Evolutionary conservation across 164 flowering plant genomes (phyloP), one percentile per base, ranked within the genome.

Genomic region (Kalanchoe fedtschenkoi): DNA sequence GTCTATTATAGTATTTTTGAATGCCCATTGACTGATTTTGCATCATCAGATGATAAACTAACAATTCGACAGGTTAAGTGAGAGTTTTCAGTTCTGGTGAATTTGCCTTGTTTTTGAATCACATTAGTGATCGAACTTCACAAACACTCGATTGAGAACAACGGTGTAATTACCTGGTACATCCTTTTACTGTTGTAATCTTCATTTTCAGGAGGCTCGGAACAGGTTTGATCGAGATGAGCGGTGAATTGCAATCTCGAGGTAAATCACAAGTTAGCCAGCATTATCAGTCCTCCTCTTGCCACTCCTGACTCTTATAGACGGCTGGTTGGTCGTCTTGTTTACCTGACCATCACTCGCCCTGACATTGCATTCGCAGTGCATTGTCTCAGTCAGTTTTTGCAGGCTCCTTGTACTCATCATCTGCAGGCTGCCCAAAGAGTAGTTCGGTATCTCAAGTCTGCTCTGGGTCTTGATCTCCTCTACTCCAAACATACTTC

Each of bases 171-270:
- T 60, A 35, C 15, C 22, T 61, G 21, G 53, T 17, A 29, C 53
- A 16, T 19, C 14, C 19, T 10, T 22, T 43, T 9, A 1, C 16
- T 19, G n/a, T n/a, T n/a, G 9, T 44, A 6, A 1, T 17, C 6
- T 57, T 19, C 6, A 6, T 62, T 39, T 17, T 14, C 66, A 67
- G 70, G 70, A 67, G 22, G 70, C 70, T 67, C 62, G 70, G 70
- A 67, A 56, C 65, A 67, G 29, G 60, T 67, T 67, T 65, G 58
- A 56, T 63, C 58, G 65, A 56, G 70, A 67, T 37, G 70, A 67
- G 65, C 65, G 66, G 24, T 67, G 56, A 51, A 51, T 13, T 51
- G 54, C 29, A 21, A 30, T 51, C 56, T 51, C 32, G 26, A 26
- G n/a, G n/a, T n/a, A n/a, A n/a, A n/a, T n/a, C n/a, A n/a, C n/a